Evolutionary conservation across 768 basidiomycete species (phyloP).

Genomic region (Dioszegia hungarica): DNA sequence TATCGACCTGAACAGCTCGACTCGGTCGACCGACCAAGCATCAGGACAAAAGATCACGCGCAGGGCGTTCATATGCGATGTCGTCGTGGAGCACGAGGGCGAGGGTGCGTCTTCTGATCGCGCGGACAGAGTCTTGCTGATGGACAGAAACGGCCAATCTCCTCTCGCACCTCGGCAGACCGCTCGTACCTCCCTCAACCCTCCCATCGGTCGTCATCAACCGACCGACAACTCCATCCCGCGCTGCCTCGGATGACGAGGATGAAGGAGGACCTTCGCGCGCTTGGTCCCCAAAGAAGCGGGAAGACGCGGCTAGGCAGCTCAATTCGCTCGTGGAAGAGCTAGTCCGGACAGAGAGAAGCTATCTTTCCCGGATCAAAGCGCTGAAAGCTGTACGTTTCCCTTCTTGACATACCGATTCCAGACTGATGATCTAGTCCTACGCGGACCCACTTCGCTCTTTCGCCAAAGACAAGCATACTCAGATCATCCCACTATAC

Average conservation of each 20-base stretch:
- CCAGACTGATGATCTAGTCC: slow-evolving; percentile 50
- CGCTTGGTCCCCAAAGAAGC: slow-evolving; percentile 45
- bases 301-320: slow-evolving; percentile 25
- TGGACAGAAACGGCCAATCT: slow-evolving; percentile 37
- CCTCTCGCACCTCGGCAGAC: slow-evolving; percentile 33
- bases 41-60: slow-evolving; percentile 56
- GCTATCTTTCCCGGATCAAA: slow-evolving; percentile 76
- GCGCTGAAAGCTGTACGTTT: slow-evolving; percentile 62
- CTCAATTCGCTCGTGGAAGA: slow-evolving; percentile 75
- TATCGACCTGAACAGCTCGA: slow-evolving; percentile 44
- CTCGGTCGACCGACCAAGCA: slow-evolving; percentile 33
- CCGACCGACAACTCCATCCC: slow-evolving; percentile 22
- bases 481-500: slow-evolving; percentile 79
- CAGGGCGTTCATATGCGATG: slow-evolving; percentile 82
- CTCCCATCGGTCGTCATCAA: slow-evolving; percentile 18
- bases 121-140: not conserved
- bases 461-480: slow-evolving; percentile 77
- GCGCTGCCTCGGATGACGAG: slow-evolving; percentile 10
- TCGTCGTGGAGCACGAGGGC: slow-evolving; percentile 79
- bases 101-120: slow-evolving; percentile 26
- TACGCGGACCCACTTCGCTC: slow-evolving; percentile 87
- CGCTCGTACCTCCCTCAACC: slow-evolving; percentile 23
- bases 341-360: slow-evolving; percentile 79
- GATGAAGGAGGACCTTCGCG: slow-evolving; percentile 2
- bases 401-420: not conserved